phyloP scores from a whole-genome alignment of 306 rosid species.

The Cucumis melo region DNA sequence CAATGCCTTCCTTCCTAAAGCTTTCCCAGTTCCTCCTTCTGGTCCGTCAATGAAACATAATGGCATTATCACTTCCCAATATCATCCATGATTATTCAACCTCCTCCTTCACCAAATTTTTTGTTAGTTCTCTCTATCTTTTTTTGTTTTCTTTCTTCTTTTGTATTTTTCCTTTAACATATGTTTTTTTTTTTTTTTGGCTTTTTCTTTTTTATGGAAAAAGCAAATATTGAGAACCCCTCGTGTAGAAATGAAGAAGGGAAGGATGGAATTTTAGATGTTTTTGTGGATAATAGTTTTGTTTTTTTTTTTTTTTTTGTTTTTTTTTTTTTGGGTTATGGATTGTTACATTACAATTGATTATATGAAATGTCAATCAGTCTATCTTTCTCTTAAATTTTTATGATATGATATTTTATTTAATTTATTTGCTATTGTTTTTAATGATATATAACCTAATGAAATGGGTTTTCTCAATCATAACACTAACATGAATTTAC shows the following conservation, averaged over 20 bases:
- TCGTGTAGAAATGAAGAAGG: neutral
- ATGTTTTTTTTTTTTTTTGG: neutral
- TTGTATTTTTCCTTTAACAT: too few species aligned
- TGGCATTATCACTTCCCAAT: slow-evolving; percentile 19
- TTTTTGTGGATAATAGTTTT: neutral
- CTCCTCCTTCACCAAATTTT: neutral
- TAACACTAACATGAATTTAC: slow-evolving; percentile 1
- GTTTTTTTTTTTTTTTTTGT: neutral
- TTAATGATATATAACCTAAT: neutral
- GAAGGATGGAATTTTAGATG: neutral
- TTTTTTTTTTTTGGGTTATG: neutral
- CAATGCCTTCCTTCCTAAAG: slow-evolving; percentile 55
- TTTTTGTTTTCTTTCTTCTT: too few species aligned
- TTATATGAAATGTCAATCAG: neutral
- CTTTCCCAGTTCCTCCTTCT: slow-evolving; percentile 56
- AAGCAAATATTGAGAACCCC: neutral
- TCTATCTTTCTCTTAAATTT: neutral
- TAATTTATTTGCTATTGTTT: too few species aligned
- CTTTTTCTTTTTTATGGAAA: neutral
- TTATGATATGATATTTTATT: neutral
- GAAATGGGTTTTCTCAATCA: neutral
- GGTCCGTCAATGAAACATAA: slow-evolving; percentile 81
- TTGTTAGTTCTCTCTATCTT: neutral
- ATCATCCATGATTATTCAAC: slow-evolving; percentile 5
- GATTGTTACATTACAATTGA: neutral